Base-by-base conservation (phyloP, 768 basidiomycete genomes). In the Butyriboletus loyo region DNA sequence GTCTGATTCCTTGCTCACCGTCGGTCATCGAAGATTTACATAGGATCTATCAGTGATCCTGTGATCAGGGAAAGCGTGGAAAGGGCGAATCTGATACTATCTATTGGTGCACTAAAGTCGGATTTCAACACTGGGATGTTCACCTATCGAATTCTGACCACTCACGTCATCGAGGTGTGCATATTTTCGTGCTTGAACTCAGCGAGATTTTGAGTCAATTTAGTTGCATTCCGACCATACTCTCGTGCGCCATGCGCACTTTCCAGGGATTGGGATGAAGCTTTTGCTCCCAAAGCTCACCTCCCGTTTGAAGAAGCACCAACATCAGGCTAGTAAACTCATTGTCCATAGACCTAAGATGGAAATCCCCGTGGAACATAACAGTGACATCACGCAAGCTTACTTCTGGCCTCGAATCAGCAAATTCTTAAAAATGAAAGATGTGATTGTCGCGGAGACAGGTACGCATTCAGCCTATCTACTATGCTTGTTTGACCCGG, bases 121-220 rank as follows among this genome's bases (percentile, higher is more conserved):
- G 92, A 95, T 67, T 92, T 91, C 75, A 95, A 95, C 69, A 90
- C 89, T 1, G 92, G 91, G 30, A 87, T 87, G 67, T 93, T 92
- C 69, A 86, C 87, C 0, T 91, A 89, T 61, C 80, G 79, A 45
- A 84, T 87, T 41, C 82, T 85, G 5, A 74, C 74, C 0, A 66
- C 69, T 11, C 76, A 75, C 36, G 83, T 81, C 14, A 73, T 91
- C 55, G 89, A 89, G 76, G 87, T 86, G 57, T 14, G 34, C 59
- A 52, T 24, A 7, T 22, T 21, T 47, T 51, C 2, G n/a, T 17
- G 27, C 19, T 41, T 21, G 14, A 24, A 19, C 8, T 30, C 34
- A 21, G 47, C 6, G 27, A 21, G 14, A 19, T 17, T 28, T 25
- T 57, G 8, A 55, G 4, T 58, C 25, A 51, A 32, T 22, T 43